Evolutionary conservation across 257 asterid genomes (phyloP), one percentile per base, ranked within the genome.

Genomic region (Rauvolfia tetraphylla): DNA sequence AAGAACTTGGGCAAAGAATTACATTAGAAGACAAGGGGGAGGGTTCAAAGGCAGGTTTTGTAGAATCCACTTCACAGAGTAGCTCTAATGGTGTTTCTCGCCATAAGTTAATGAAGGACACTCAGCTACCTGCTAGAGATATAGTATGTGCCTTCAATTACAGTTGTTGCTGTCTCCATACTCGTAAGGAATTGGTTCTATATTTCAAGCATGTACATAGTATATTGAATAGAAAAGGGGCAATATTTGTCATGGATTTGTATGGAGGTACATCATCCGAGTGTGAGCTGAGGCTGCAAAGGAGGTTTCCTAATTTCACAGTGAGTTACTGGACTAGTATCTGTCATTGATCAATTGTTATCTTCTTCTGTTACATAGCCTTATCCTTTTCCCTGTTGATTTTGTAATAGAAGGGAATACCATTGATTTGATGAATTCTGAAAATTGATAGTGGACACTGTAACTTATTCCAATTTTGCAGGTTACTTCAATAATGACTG

Each of bases 251-350:
- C 76, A 91, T 93, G 99, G 99, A 95, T 83, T 74, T 95, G 44
- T 95, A 95, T 58, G 99, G 99, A 68, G 99, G 97, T 80, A 88
- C 96, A 18, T 95, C 99, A 74, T 86, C 99, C 0, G 99, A 95
- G 86, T 88, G 96, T n/a, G 89, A 84, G 74, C 83, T 92, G 25
- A 88, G 84, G 85, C 79, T 95, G 89, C 98, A 90, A 91, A 89
- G 99, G 86, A 90, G 80, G 83, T 95, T 95, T 76, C 89, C 98
- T 48, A 88, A 86, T 81, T 95, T 95, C 83, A 95, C 96, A 76
- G 98, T 95, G 84, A 49, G 77, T 71, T 75, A 31, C 75, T 66
- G 38, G 48, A 34, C 14, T 38, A 31, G 51, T 39, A 66, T 8
- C 36, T 71, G 4, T 63, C 5, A 31, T 69, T 39, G 38, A 41